Evolutionary conservation across 441 rosid genomes (phyloP), one percentile per base, ranked within the genome.

Genomic region (Rhodomyrtus psidioides): DNA sequence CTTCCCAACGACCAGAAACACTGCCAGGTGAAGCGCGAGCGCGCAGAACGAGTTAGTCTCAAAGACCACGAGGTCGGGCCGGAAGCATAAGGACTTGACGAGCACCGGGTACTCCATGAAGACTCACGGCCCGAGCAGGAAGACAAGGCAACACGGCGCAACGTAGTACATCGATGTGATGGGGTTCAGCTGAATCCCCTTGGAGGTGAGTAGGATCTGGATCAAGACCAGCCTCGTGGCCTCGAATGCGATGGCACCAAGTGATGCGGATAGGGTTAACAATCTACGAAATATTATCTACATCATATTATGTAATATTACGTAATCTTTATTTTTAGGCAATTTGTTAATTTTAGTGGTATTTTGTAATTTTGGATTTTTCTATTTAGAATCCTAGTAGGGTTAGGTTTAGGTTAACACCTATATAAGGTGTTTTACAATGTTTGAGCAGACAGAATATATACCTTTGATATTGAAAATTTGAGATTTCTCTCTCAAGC

Each of bases 201-300:
- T 84, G 56, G 86, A 84, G 27, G 82, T 74, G 30, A 74, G 79
- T 17, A 84, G 86, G 60, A 84, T 74, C 82, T 74, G 83, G 86
- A 84, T 84, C 83, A 84, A 55, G 55, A 84, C 86, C 39, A 84
- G 56, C 16, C 86, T 59, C 13, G 86, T 84, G 82, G 86, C 86
- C 82, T 84, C 86, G 53, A 84, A 84, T 65, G 82, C 82, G 62
- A 84, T 62, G 65, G 86, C 86, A 58, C 86, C 86, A n/a, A n/a
- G n/a, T n/a, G n/a, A n/a, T n/a, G n/a, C n/a, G n/a, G n/a, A n/a
- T n/a, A n/a, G n/a, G n/a, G n/a, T n/a, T n/a, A n/a, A n/a, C n/a
- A n/a, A n/a, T n/a, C n/a, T n/a, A n/a, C n/a, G n/a, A n/a, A n/a
- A n/a, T n/a, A n/a, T n/a, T n/a, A n/a, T n/a, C n/a, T n/a, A n/a